phyloP scores from a whole-genome alignment of 768 basidiomycete species.

The Lentinula lateritia region DNA sequence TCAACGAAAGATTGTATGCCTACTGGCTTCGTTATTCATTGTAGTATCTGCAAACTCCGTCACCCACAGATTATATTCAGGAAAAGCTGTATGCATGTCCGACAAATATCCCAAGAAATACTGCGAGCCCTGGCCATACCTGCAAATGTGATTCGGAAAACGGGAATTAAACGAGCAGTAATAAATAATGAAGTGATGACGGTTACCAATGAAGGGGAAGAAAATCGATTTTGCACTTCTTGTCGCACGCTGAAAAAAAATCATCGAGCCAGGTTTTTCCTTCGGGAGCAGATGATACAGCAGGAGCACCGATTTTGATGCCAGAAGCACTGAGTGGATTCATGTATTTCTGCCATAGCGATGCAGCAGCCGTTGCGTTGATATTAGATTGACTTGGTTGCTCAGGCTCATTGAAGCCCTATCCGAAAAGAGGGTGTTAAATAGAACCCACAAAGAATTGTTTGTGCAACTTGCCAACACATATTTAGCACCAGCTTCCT shows the following conservation, averaged over 20 bases:
- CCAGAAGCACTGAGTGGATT: conserved; percentile 25
- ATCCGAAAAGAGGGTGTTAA: background rate
- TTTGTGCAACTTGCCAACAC: background rate
- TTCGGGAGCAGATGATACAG: conserved; percentile 24
- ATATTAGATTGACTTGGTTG: conserved; percentile 27
- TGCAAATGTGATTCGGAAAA: background rate
- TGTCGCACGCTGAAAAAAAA: conserved; percentile 27
- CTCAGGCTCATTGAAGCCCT: conserved; percentile 35
- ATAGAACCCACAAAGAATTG: background rate
- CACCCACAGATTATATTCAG: conserved; percentile 27
- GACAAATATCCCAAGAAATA: conserved; percentile 29
- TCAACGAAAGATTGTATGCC: background rate
- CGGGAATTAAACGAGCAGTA: background rate
- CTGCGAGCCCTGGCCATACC: conserved; percentile 26
- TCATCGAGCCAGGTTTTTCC: conserved; percentile 27
- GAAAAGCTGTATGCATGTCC: conserved; percentile 26
- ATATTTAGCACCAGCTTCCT: background rate
- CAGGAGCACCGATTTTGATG: conserved; percentile 28
- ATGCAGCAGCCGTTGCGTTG: conserved; percentile 21
- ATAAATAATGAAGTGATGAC: background rate
- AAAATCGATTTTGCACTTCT: conserved; percentile 29
- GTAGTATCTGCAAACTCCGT: conserved; percentile 25
- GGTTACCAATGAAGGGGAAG: conserved; percentile 29
- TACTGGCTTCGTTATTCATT: conserved; percentile 2
- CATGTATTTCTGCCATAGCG: conserved; percentile 30